These are phyloP conservation scores for Mortierella sp. DNA, from an alignment of 371 early-diverging fungal species.

Conservation along the genomic window DNA sequence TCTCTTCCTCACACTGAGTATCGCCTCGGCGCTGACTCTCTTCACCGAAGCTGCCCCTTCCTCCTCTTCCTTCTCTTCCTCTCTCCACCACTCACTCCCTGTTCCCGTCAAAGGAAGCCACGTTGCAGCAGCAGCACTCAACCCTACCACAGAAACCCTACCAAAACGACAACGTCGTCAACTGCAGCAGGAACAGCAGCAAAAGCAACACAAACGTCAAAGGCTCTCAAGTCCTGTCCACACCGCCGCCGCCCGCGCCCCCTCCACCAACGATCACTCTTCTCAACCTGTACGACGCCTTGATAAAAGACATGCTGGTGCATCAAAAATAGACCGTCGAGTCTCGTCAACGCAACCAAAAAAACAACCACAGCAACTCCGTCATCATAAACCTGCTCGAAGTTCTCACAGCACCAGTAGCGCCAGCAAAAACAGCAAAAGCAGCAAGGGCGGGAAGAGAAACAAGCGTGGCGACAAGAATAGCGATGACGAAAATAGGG, in stretches of 20 bases:
- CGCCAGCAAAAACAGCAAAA: not conserved
- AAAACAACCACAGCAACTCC: not conserved
- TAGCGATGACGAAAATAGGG: conserved; percentile 12
- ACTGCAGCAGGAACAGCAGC: not conserved
- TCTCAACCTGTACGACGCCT: not conserved
- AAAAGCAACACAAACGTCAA: conserved; percentile 1
- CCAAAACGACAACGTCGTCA: not conserved
- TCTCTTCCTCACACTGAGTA: conserved; percentile 39
- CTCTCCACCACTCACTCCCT: not conserved
- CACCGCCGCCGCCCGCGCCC: not conserved
- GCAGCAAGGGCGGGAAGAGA: too few relatives aligned
- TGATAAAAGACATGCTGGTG: not conserved
- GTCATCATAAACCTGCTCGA: conserved; percentile 6
- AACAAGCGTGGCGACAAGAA: too few relatives aligned
- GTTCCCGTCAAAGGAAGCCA: not conserved
- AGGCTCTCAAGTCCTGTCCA: conserved; percentile 2
- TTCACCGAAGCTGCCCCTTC: conserved; percentile 2
- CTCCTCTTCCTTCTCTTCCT: conserved; percentile 18
- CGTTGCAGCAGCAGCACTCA: not conserved
- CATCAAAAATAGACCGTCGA: not conserved
- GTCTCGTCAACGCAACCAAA: not conserved
- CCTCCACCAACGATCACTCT: not conserved
- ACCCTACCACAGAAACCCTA: conserved; percentile 3
- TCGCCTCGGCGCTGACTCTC: conserved; percentile 29
- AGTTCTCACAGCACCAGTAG: too few relatives aligned